Conservation (phyloP, 2,329 filamentous ascomycete genomes). For the Coniella vitis region DNA sequence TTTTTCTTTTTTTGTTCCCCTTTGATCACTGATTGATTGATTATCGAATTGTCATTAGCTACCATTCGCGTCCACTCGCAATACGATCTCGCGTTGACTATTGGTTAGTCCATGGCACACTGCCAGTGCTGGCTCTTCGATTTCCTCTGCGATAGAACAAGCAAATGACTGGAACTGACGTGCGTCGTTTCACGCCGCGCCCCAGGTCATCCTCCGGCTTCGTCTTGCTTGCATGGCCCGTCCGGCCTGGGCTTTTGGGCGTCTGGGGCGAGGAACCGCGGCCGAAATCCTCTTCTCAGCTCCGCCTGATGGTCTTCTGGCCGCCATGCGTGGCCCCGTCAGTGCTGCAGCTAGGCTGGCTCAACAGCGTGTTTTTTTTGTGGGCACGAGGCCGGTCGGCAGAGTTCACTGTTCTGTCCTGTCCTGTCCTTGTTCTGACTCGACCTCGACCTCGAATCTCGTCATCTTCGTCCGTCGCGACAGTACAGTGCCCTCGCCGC, state of each 20-base stretch:
- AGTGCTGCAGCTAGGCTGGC: neutral
- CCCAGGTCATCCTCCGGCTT: no score
- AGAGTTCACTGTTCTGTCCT: no score
- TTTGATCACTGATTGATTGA: neutral
- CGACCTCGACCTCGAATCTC: neutral
- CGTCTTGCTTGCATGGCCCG: no score
- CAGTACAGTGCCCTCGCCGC: neutral
- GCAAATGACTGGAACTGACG: no score
- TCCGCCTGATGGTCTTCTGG: slow-evolving; percentile 2
- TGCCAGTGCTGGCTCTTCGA: no score
- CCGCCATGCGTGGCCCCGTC: neutral
- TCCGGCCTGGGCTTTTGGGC: neutral
- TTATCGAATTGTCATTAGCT: neutral
- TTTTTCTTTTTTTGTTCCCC: neutral
- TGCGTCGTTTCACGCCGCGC: no score
- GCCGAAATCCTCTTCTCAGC: neutral
- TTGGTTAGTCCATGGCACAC: no score
- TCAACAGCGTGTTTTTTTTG: neutral
- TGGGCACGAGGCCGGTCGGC: neutral
- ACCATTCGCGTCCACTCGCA: no score
- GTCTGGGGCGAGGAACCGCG: neutral
- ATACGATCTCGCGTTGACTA: no score
- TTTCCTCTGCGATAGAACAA: no score
- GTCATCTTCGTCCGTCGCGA: neutral
- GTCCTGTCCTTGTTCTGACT: no score